These are phyloP conservation scores for Stemphylium lycopersici DNA, from an alignment of 2,329 filamentous ascomycete species.

Conservation along the genomic window DNA sequence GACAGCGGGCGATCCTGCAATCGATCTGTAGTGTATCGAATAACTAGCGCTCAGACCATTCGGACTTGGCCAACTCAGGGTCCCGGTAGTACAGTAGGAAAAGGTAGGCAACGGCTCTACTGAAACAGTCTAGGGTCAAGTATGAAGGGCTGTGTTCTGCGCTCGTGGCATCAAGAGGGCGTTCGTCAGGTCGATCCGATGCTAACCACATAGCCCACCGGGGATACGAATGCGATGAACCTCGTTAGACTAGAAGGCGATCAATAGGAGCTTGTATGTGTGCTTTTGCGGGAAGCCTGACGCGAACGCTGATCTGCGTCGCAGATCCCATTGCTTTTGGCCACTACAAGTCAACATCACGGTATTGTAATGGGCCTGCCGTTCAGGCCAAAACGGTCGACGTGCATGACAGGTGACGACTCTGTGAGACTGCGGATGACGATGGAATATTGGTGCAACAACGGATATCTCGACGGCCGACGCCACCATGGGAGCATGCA, in stretches of 20 bases:
- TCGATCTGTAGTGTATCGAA: constrained; percentile 7
- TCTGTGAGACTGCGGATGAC: constrained; percentile 1
- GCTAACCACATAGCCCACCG: neutral
- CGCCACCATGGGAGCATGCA: neutral
- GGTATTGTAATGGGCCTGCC: neutral
- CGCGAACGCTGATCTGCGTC: constrained; percentile 1
- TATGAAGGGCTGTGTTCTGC: neutral
- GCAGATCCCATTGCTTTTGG: neutral
- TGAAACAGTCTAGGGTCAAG: constrained; percentile 5
- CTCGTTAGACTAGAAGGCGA: neutral
- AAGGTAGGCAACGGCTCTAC: neutral
- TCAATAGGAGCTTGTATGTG: neutral
- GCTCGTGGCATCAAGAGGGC: neutral
- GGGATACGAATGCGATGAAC: no score
- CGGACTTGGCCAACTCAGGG: constrained; percentile 4
- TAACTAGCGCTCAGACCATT: neutral
- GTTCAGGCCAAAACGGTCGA: neutral
- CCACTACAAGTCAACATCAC: neutral
- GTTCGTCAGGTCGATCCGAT: neutral
- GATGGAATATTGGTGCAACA: constrained; percentile 16
- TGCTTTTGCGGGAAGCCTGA: neutral
- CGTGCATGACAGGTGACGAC: neutral
- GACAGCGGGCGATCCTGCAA: constrained; percentile 8
- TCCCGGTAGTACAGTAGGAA: neutral
- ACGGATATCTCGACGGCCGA: neutral